A percentile compares a stretch with the other conserved stretches of the same genome.
Evolutionary conservation across 2,329 filamentous ascomycete species (phyloP).

Genomic region (Neopestalotiopsis sp.): DNA sequence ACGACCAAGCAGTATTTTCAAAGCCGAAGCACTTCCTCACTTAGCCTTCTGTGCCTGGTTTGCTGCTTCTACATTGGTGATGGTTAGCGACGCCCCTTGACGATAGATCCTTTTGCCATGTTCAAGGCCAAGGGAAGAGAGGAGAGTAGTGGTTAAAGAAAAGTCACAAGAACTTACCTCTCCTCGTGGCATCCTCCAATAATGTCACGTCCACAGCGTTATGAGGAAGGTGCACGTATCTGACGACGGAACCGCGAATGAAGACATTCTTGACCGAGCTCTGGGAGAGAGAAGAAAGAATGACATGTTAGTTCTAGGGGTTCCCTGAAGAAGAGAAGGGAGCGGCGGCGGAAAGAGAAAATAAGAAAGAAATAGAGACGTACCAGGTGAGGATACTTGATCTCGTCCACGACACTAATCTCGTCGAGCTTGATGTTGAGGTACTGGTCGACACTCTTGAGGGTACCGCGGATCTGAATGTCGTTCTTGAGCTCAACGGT

Average conservation of each 20-base stretch:
- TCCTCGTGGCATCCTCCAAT: constrained; percentile 87
- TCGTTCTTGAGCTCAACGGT: constrained; percentile 99
- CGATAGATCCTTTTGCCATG: too few species aligned
- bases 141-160: background rate
- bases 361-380: constrained; percentile 26
- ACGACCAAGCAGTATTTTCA: background rate
- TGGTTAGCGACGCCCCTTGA: background rate
- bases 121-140: constrained; percentile 8
- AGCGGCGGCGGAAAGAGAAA: background rate
- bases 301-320: background rate
- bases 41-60: constrained; percentile 63
- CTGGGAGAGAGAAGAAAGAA: constrained; percentile 34
- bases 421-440: constrained; percentile 99
- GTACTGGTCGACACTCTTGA: constrained; percentile 98
- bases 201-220: constrained; percentile 83
- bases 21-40: constrained; percentile 33
- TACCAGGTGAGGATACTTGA: constrained; percentile 93
- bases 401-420: constrained; percentile 88
- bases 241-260: constrained; percentile 89
- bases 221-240: constrained; percentile 88
- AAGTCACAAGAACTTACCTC: constrained; percentile 60
- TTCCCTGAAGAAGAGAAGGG: background rate
- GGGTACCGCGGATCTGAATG: constrained; percentile 91
- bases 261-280: constrained; percentile 93
- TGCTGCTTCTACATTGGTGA: constrained; percentile 52